Conservation (phyloP, 1,139 yeast genomes). For the Yamadazyma kanchanaburiensis region DNA sequence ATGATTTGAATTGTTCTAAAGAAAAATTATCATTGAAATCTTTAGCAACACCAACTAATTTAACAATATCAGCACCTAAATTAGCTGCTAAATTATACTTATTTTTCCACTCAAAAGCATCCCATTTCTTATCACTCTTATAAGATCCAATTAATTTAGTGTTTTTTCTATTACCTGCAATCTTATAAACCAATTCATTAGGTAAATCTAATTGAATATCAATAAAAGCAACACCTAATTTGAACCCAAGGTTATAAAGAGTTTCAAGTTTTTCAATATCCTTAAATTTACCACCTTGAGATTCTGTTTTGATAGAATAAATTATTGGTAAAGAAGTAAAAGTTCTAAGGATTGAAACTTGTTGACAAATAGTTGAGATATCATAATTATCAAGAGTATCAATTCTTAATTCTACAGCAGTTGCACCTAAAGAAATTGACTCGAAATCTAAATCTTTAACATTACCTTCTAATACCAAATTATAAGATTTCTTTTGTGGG, state of each 20-base stretch:
- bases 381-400: slow-evolving; percentile 59
- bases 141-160: slow-evolving; percentile 79
- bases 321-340: slow-evolving; percentile 69
- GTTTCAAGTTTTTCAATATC: slow-evolving; percentile 47
- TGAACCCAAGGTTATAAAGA: slow-evolving; percentile 62
- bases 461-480: slow-evolving; percentile 58
- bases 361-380: slow-evolving; percentile 62
- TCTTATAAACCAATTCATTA: slow-evolving; percentile 23
- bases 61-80: slow-evolving; percentile 69
- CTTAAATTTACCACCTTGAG: slow-evolving; percentile 69
- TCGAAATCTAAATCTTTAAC: slow-evolving; percentile 33
- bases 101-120: slow-evolving; percentile 67
- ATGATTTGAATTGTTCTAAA: slow-evolving; percentile 63
- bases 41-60: slow-evolving; percentile 78
- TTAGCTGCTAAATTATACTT: slow-evolving; percentile 65
- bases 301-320: slow-evolving; percentile 71
- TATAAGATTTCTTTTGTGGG: slow-evolving; percentile 60
- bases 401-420: slow-evolving; percentile 81
- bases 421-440: slow-evolving; percentile 49
- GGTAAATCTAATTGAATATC: slow-evolving; percentile 52
- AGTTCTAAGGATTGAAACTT: slow-evolving; percentile 65
- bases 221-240: slow-evolving; percentile 58
- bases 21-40: slow-evolving; percentile 63
- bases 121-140: slow-evolving; percentile 62
- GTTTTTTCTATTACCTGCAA: slow-evolving; percentile 42